Base-by-base conservation (phyloP, 305 asterid genomes). In the Rubia balearica region DNA sequence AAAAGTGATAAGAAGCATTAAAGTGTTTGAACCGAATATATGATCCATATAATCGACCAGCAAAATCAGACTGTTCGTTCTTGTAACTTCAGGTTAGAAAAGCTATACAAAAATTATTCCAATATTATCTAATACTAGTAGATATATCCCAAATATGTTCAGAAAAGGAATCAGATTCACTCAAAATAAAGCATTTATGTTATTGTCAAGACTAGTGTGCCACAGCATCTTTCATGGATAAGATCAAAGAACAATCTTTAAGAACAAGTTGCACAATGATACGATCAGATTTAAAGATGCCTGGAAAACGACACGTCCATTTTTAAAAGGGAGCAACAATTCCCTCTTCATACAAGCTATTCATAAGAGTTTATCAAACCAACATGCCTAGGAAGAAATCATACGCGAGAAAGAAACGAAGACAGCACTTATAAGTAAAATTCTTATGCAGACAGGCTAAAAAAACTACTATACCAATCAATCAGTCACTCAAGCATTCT, bases 121-220 rank as follows among this genome's bases (percentile, higher is more conserved):
- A 5, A 27, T 43, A 9, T 46, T n/a, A 38, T 7, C 73, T n/a
- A 56, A 41, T 42, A 64, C 22, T 1, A 49, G 17, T 5, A 48
- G 55, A 48, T 48, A 13, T 10, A 48, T 48, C 61, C 41, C 7
- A 61, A 30, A 61, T 7, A 14, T 30, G 11, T 27, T 0, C n/a
- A 46, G 59, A 67, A 12, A 67, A 45, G 16, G 71, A 48, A 67
- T 67, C 71, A 14, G 71, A 49, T 67, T 49, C 71, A 14, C 3
- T 17, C 19, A 62, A 46, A 69, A 19, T 33, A 69, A 8, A 55
- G 65, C 73, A 55, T 55, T 38, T 41, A 38, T n/a, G 9, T 65
- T 65, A 38, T 40, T 17, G 49, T 62, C 68, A 63, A 16, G 49
- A 6, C 27, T 38, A 17, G 22, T 17, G 11, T 51, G 21, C 38